Percentiles rank a stretch among this genome's conserved stretches.
phyloP scores from a whole-genome alignment of 1,284 basidiomycete genomes.

The Marasmius sp. region DNA sequence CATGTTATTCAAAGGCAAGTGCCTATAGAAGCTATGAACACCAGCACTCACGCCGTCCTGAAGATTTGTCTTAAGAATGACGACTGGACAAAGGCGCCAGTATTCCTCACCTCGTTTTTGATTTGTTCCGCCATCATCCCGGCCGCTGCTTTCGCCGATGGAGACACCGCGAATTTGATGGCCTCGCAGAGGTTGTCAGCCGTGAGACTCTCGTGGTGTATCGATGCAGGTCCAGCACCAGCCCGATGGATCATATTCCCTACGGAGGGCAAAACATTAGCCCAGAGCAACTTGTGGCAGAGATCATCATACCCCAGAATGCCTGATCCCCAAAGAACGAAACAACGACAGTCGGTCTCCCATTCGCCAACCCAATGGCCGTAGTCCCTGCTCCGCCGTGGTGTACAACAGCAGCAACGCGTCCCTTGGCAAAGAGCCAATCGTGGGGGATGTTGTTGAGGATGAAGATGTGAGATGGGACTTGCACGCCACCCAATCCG shows the following conservation, averaged over 20 bases:
- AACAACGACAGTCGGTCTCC: constrained; percentile 64
- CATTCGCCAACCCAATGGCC: constrained; percentile 62
- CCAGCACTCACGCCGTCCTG: constrained; percentile 51
- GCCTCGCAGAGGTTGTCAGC: constrained; percentile 53
- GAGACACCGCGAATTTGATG: constrained; percentile 47
- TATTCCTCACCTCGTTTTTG: constrained; percentile 41
- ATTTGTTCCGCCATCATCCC: constrained; percentile 52
- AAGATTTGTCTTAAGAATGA: background rate
- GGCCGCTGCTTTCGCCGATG: constrained; percentile 47
- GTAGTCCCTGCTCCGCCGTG: constrained; percentile 73
- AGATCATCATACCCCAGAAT: constrained; percentile 37
- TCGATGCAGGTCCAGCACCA: constrained; percentile 63
- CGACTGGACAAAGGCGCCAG: background rate
- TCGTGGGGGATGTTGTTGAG: constrained; percentile 68
- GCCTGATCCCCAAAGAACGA: constrained; percentile 73
- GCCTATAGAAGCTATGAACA: constrained; percentile 57
- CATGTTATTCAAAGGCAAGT: constrained; percentile 64
- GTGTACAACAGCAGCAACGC: constrained; percentile 68
- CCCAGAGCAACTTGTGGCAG: background rate
- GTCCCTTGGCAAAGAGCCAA: constrained; percentile 63
- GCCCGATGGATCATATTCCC: constrained; percentile 58
- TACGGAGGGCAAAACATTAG: constrained; percentile 13
- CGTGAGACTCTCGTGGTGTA: constrained; percentile 52
- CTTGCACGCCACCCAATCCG: constrained; percentile 32
- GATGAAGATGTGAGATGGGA: constrained; percentile 57